Evolutionary conservation across 345 rosid species (phyloP).

Genomic region (Brassica rapa): DNA sequence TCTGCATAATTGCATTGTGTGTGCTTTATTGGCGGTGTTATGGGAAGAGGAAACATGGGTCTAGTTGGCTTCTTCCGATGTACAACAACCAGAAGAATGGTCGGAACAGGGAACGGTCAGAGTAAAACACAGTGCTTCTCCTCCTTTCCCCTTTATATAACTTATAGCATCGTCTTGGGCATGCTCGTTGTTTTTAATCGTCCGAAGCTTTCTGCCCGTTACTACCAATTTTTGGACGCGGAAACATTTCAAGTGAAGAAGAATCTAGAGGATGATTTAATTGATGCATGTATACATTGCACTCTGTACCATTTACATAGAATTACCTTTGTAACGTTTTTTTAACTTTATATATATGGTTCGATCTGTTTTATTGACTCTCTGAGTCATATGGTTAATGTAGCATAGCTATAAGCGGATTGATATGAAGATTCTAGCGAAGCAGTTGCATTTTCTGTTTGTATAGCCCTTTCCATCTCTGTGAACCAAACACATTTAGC

Average conservation of each 20-base stretch:
- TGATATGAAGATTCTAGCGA: no score
- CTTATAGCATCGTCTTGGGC: conserved; percentile 37
- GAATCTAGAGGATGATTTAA: conserved; percentile 23
- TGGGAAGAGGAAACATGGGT: conserved; percentile 74
- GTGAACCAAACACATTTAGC: no score
- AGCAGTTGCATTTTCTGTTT: no score
- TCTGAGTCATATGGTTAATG: not conserved
- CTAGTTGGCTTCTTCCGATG: conserved; percentile 73
- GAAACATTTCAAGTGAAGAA: conserved; percentile 31
- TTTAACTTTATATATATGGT: conserved; percentile 8
- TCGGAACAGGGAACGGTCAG: conserved; percentile 73
- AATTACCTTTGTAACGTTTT: conserved; percentile 30
- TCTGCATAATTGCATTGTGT: conserved; percentile 49
- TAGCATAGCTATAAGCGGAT: not conserved
- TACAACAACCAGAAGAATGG: conserved; percentile 60
- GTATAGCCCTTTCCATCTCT: no score
- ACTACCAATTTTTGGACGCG: conserved; percentile 36
- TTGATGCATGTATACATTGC: conserved; percentile 24
- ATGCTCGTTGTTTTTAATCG: conserved; percentile 42
- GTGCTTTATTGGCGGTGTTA: conserved; percentile 83
- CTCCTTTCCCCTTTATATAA: conserved; percentile 5
- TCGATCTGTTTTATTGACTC: conserved; percentile 3
- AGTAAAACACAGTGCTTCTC: conserved; percentile 42
- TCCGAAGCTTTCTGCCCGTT: conserved; percentile 41
- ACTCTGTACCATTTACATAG: conserved; percentile 34